Evolutionary conservation across 495 filamentous ascomycete species (phyloP).

Genomic region (Penicillium turbatum): DNA sequence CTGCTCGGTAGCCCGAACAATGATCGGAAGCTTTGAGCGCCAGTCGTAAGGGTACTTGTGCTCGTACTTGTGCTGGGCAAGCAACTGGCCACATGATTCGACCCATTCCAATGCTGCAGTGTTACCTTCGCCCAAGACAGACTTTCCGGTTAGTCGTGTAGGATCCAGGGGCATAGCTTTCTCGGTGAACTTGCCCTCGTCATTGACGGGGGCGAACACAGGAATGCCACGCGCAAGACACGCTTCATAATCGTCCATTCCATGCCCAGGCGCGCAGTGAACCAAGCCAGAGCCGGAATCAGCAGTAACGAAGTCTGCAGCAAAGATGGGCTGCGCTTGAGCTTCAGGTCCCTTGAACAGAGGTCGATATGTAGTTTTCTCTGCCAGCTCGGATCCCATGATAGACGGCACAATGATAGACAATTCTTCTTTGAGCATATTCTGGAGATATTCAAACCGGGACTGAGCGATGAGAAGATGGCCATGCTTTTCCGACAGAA

Average conservation of each 20-base stretch:
- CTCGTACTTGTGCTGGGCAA: constrained; percentile 61
- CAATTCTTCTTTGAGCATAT: constrained; percentile 38
- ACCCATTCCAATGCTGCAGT: constrained; percentile 64
- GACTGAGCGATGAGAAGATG: constrained; percentile 63
- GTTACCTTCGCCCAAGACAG: constrained; percentile 62
- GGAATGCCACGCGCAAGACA: constrained; percentile 62
- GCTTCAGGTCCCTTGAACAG: constrained; percentile 51
- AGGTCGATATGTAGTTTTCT: constrained; percentile 60
- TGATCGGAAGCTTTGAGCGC: constrained; percentile 88
- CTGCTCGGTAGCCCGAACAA: constrained; percentile 88
- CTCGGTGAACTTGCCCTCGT: constrained; percentile 70
- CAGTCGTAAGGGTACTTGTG: constrained; percentile 99
- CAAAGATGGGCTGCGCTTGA: constrained; percentile 62
- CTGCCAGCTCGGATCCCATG: constrained; percentile 59
- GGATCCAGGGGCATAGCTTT: constrained; percentile 67
- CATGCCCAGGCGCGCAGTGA: constrained; percentile 90
- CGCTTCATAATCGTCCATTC: constrained; percentile 91
- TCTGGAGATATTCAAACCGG: constrained; percentile 53
- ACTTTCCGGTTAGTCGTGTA: constrained; percentile 53
- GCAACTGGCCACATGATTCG: constrained; percentile 46
- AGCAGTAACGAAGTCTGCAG: constrained; percentile 80
- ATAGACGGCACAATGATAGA: constrained; percentile 55
- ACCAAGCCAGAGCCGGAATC: constrained; percentile 89
- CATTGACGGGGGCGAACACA: constrained; percentile 76
- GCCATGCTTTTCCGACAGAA: constrained; percentile 52